Percentiles rank a stretch among this genome's conserved stretches.
Conservation (phyloP, 2,329 filamentous ascomycete species). For the Rhynchosporium agropyri region DNA sequence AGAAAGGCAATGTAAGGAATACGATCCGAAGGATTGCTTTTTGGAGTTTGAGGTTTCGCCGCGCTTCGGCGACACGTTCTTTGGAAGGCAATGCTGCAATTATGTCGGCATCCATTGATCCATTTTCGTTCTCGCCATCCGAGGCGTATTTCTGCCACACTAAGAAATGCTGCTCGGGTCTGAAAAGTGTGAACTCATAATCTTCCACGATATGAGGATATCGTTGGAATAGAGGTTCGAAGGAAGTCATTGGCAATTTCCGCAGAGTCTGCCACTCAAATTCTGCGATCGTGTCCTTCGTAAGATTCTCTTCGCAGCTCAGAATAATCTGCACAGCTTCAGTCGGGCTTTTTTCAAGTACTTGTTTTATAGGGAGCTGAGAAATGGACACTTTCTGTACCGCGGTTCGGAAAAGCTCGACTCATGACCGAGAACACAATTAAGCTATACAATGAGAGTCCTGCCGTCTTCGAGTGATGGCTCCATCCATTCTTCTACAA, state of each 20-base stretch:
- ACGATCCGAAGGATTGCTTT: conserved; percentile 3
- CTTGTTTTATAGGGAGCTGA: conserved; percentile 5
- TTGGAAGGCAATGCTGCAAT: conserved; percentile 12
- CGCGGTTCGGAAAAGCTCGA: conserved; percentile 12
- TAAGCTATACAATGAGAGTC: background rate
- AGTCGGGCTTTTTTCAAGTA: conserved; percentile 12
- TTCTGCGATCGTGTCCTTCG: background rate
- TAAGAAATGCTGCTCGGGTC: conserved; percentile 46
- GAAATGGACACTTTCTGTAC: conserved; percentile 18
- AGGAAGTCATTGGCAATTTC: conserved; percentile 12
- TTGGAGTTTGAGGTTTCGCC: conserved; percentile 21
- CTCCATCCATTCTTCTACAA: conserved; percentile 14
- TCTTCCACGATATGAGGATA: conserved; percentile 43
- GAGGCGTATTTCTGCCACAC: conserved; percentile 8
- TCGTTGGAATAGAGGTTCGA: conserved; percentile 14
- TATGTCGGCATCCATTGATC: conserved; percentile 2
- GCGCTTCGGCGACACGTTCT: conserved; percentile 21
- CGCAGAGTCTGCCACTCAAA: conserved; percentile 11
- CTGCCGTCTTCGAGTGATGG: conserved; percentile 11
- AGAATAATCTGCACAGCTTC: conserved; percentile 20
- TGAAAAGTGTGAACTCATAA: conserved; percentile 53
- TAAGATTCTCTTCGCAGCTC: conserved; percentile 6
- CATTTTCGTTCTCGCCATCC: conserved; percentile 19
- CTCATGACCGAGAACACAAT: conserved; percentile 8
- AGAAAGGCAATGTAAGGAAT: conserved; percentile 24